Base-by-base conservation (phyloP, 73 alveolate species). In the Uronychia binucleata region DNA sequence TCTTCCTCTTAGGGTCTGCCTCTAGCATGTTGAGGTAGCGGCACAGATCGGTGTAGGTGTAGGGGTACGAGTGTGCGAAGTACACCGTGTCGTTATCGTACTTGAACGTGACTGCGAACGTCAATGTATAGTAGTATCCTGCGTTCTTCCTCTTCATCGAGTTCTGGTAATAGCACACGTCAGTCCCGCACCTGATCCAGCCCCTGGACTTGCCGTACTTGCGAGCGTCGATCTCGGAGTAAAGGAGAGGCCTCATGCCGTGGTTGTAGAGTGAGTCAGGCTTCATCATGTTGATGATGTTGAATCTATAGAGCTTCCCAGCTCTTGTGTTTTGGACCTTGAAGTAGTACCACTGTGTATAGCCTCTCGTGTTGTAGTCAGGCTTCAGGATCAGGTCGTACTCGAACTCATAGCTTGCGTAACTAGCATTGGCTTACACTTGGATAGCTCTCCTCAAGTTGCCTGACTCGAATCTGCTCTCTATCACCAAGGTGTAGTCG, bases 301-400 rank as follows among this genome's bases (percentile, higher is more conserved):
- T 99, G 93, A 99, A 98, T 58, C 99, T 89, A 60, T 97, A 97
- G 33, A 93, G 96, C 46, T 95, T 96, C 30, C 98, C 99, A 80
- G 95, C 95, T 83, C 98, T 92, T 31, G 99, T 98, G 86, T 99
- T 99, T 0, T 96, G 86, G 25, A 99, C 96, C 14, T 98, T 91
- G 91, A 98, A 99, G 82, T 96, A 98, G 86, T 97, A 99, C 99
- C 99, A 99, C 83, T 99, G 98, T 30, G 99, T 98, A 92, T 99
- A 97, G 76, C 99, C 99, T 75, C 98, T 93, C 26, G 99, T 99
- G 88, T 98, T 97, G 90, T 98, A 98, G 93, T 99, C 99, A 30
- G 99, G 94, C 86, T 88, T 80, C 34, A 85, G 90, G 77, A 84
- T 86, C 34, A 81, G 84, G 77, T 91, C 93, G 59, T 85, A 80